These are phyloP conservation scores for Ascochyta clinopodiicola DNA, from an alignment of 2,329 filamentous ascomycete species.

Conservation along the genomic window DNA sequence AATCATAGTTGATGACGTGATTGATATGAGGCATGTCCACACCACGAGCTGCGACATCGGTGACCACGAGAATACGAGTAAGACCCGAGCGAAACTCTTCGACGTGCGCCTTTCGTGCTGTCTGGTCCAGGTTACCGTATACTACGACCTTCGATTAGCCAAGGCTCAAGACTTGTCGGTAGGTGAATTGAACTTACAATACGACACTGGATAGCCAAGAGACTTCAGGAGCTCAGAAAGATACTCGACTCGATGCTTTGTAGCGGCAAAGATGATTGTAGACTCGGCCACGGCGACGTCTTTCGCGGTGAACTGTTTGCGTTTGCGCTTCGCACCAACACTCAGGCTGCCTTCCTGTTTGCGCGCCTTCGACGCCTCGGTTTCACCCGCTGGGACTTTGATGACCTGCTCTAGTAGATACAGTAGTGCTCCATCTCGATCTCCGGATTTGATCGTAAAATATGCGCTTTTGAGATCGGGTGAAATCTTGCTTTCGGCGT, in stretches of 20 bases:
- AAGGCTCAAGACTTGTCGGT: neutral
- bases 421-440: conserved; percentile 91
- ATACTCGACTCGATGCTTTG: conserved; percentile 98
- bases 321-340: conserved; percentile 76
- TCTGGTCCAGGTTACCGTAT: conserved; percentile 94
- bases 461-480: conserved; percentile 95
- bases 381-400: conserved; percentile 77
- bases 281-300: conserved; percentile 86
- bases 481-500: conserved; percentile 94
- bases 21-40: conserved; percentile 96
- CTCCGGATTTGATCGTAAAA: conserved; percentile 88
- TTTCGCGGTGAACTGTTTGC: conserved; percentile 60
- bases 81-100: conserved; percentile 85
- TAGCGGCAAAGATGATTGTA: conserved; percentile 92
- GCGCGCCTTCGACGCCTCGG: conserved; percentile 59
- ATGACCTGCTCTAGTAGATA: conserved; percentile 92
- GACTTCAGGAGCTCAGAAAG: conserved; percentile 78
- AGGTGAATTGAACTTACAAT: conserved; percentile 50
- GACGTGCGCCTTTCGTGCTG: conserved; percentile 88
- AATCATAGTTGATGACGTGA: conserved; percentile 99
- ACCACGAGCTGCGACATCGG: conserved; percentile 94
- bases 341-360: conserved; percentile 54
- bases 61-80: conserved; percentile 91
- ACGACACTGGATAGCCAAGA: conserved; percentile 87
- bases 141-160: conserved; percentile 52